Conservation (phyloP, 805 yeast genomes). For the Starmerella stigmatis region DNA sequence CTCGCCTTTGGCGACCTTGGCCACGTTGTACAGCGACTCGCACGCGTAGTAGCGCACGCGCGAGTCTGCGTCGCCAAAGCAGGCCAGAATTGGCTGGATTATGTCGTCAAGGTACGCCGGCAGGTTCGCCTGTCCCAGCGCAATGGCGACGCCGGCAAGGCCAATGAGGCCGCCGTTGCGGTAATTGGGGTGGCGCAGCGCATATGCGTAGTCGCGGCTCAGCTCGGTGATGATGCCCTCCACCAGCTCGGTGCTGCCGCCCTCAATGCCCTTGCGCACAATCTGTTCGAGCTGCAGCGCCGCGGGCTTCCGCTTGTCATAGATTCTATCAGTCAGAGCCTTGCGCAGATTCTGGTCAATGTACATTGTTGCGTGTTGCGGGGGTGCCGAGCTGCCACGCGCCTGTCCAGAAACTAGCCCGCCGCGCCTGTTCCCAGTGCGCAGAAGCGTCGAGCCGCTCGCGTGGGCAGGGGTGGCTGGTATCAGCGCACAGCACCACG, state of each 20-base stretch:
- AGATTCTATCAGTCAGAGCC: conserved; percentile 62
- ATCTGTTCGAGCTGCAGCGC: conserved; percentile 58
- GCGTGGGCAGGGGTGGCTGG: too few relatives aligned
- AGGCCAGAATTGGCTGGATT: conserved; percentile 85
- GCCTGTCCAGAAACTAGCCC: too few relatives aligned
- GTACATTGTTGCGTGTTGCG: conserved; percentile 9
- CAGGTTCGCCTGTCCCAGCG: conserved; percentile 72
- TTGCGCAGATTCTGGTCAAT: conserved; percentile 54
- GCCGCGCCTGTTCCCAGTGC: too few relatives aligned
- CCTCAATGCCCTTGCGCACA: conserved; percentile 56
- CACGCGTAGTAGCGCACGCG: conserved; percentile 94
- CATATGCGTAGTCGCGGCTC: conserved; percentile 64
- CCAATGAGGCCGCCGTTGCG: conserved; percentile 95
- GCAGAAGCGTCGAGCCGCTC: too few relatives aligned
- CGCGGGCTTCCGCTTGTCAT: conserved; percentile 68
- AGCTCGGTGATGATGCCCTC: conserved; percentile 59
- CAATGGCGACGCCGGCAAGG: conserved; percentile 89
- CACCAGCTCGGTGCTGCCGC: conserved; percentile 51
- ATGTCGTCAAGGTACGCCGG: conserved; percentile 75
- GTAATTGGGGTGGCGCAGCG: conserved; percentile 76
- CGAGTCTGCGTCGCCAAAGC: conserved; percentile 96
- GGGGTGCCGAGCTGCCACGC: background rate
- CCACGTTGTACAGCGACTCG: conserved; percentile 88
- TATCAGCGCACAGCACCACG: too few relatives aligned
- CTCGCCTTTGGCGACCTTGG: conserved; percentile 94